phyloP scores from a whole-genome alignment of 805 yeast species.

The Metschnikowia continentalis region DNA sequence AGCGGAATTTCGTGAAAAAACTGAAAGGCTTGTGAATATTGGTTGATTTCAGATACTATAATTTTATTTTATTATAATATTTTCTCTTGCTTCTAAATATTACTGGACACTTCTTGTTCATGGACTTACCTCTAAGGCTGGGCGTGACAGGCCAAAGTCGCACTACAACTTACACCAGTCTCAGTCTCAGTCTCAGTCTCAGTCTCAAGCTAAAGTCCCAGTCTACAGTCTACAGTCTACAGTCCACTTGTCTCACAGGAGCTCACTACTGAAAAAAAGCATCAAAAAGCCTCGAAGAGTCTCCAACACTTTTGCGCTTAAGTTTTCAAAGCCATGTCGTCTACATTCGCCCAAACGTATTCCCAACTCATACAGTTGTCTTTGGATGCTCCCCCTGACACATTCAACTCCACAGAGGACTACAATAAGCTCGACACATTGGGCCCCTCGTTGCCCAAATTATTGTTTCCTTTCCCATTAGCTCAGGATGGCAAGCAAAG shows the following conservation, averaged over 20 bases:
- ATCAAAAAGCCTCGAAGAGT: background rate
- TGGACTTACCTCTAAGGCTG: too few species aligned
- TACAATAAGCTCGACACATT: constrained; percentile 26
- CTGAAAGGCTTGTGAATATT: too few species aligned
- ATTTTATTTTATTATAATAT: too few species aligned
- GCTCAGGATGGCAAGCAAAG: background rate
- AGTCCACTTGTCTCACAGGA: too few species aligned
- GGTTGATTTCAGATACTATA: too few species aligned
- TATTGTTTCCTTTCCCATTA: constrained; percentile 33
- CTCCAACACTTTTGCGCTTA: background rate
- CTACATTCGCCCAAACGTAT: constrained; percentile 43
- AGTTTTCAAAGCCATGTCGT: constrained; percentile 4
- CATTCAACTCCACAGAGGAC: constrained; percentile 31
- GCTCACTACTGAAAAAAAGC: too few species aligned
- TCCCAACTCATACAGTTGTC: constrained; percentile 46
- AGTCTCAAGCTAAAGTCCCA: too few species aligned
- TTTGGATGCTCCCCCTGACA: constrained; percentile 29
- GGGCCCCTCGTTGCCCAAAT: constrained; percentile 49
- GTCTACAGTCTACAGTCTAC: too few species aligned
- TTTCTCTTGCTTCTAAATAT: too few species aligned
- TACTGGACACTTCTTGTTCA: too few species aligned
- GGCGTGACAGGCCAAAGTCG: background rate
- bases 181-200: background rate
- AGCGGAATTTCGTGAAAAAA: too few species aligned
- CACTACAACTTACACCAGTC: background rate